These are phyloP conservation scores for Saussurea involucrata DNA, from an alignment of 129 eudicot species.

Conservation along the genomic window DNA sequence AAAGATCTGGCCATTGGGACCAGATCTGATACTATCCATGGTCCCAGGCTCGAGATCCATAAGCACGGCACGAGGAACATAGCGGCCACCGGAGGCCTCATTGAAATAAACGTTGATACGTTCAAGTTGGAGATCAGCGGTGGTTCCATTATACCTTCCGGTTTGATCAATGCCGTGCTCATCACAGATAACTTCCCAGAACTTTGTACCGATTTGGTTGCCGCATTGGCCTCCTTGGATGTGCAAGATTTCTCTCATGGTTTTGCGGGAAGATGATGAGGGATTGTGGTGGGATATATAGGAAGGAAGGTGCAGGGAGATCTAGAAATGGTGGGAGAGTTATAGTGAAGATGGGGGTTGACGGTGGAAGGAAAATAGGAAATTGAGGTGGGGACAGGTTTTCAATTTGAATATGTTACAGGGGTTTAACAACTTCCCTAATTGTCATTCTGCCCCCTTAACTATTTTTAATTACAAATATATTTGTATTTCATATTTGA, in stretches of 20 bases:
- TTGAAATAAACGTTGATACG: slow-evolving; percentile 84
- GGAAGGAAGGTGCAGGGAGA: slow-evolving; percentile 1
- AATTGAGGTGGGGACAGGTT: slow-evolving; percentile 30
- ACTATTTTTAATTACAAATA: slow-evolving; percentile 1
- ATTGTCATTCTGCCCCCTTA: not conserved
- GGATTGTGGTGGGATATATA: slow-evolving; percentile 6
- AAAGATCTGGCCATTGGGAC: slow-evolving; percentile 78
- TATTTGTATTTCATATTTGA: not conserved
- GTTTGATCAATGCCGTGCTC: slow-evolving; percentile 78
- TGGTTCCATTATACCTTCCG: slow-evolving; percentile 51
- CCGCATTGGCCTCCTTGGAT: slow-evolving; percentile 98
- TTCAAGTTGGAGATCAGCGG: slow-evolving; percentile 60
- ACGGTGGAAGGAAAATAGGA: slow-evolving; percentile 21
- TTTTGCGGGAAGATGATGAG: slow-evolving; percentile 10
- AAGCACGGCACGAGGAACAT: slow-evolving; percentile 88
- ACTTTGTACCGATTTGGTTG: slow-evolving; percentile 84
- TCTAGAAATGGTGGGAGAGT: not conserved
- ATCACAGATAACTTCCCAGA: slow-evolving; percentile 85
- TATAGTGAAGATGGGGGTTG: slow-evolving; percentile 16
- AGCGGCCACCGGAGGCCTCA: slow-evolving; percentile 83
- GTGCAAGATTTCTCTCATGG: slow-evolving; percentile 86
- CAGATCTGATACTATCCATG: slow-evolving; percentile 93
- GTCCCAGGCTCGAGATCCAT: slow-evolving; percentile 99
- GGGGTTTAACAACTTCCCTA: slow-evolving; percentile 11
- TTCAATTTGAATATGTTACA: slow-evolving; percentile 8